Base-by-base conservation (phyloP, 1,284 basidiomycete species). In the Omphalotus olearius region DNA sequence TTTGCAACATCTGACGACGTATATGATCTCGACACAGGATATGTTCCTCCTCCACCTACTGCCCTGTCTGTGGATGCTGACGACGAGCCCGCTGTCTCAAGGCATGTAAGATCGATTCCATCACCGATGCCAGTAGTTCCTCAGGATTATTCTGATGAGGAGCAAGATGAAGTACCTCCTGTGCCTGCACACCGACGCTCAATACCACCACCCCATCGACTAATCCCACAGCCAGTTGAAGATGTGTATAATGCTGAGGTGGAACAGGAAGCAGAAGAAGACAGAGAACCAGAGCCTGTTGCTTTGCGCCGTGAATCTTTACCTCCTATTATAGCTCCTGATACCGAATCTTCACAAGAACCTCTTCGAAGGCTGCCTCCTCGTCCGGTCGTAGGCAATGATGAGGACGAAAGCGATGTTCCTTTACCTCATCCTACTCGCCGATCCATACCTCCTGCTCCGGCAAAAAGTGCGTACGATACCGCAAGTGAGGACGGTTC, bases 161-260 rank as follows among this genome's bases (percentile, higher is more conserved):
- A 48, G 4, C 50, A 38, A 1, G 48, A 51, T 30, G 48, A 43
- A 45, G 33, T 28, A 46, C 36, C 53, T 46, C 54, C 59, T 30
- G 50, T 57, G 6, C 38, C 48, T 23, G 30, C 56, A 39, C 45
- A 41, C n/a, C 53, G 50, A 38, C 46, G 45, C 40, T 54, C 54
- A 6, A 54, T 58, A 2, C 59, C 59, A 42, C 56, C 56, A 1
- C 59, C 63, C 37, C 53, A 58, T 37, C 59, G 57, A 10, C 39
- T 54, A 13, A 47, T 46, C n/a, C 45, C 56, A 20, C 39, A 47
- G 4, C 26, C 48, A 7, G 26, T 20, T 13, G 45, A 51, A 26
- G 37, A 46, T 11, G 40, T 52, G 20, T 35, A 28, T 16, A 26
- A 10, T 20, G 35, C 49, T 26, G 53, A 51, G 23, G 36, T n/a